Conservation (phyloP, 805 yeast genomes). For the Ogataea ramenticola region DNA sequence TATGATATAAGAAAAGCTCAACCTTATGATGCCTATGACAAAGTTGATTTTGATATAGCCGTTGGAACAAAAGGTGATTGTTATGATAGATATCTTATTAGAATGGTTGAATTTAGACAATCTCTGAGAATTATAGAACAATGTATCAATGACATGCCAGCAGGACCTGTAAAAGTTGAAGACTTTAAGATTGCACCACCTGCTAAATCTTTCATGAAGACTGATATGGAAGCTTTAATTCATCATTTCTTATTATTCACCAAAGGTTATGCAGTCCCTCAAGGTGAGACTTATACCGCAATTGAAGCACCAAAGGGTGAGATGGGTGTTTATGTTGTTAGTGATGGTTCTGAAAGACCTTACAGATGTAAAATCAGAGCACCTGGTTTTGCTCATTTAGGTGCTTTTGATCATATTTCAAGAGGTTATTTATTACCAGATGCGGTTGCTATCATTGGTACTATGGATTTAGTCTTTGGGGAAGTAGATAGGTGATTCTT, state of each 20-base stretch:
- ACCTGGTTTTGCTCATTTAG: conserved; percentile 90
- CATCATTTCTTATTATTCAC: conserved; percentile 85
- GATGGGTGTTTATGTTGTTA: conserved; percentile 84
- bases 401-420: conserved; percentile 79
- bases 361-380: conserved; percentile 90
- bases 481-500: conserved; percentile 74
- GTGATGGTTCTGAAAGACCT: conserved; percentile 87
- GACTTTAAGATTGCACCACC: conserved; percentile 84
- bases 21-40: conserved; percentile 86
- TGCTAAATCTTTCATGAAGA: conserved; percentile 75
- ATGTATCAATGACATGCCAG: conserved; percentile 86
- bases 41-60: conserved; percentile 79
- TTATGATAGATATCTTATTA: conserved; percentile 79
- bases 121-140: conserved; percentile 83
- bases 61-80: conserved; percentile 88
- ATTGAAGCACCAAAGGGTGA: conserved; percentile 95
- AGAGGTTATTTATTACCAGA: conserved; percentile 86
- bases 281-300: conserved; percentile 86
- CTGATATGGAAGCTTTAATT: conserved; percentile 87
- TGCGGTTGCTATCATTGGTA: conserved; percentile 90
- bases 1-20: conserved; percentile 79
- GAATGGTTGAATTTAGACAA: conserved; percentile 92
- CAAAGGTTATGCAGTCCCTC: conserved; percentile 84
- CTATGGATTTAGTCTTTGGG: conserved; percentile 92
- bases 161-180: conserved; percentile 87